Percentiles rank a stretch among this genome's conserved stretches.
phyloP scores from a whole-genome alignment of 805 yeast species.

The Saccharomycopsis sp. region DNA sequence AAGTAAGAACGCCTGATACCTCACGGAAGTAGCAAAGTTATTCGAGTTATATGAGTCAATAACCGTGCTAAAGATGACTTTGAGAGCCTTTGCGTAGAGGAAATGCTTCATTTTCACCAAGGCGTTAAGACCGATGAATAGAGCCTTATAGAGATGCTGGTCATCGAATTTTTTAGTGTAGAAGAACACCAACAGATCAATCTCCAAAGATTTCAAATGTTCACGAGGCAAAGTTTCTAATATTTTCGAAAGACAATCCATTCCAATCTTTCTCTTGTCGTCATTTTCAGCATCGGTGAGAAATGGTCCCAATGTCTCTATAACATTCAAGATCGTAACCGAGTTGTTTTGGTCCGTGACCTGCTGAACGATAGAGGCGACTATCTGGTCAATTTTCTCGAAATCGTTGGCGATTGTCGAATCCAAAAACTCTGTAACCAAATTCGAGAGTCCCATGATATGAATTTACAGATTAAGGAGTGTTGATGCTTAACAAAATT shows the following conservation, averaged over 20 bases:
- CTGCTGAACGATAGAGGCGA: background rate
- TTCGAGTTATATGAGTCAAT: slow-evolving; percentile 45
- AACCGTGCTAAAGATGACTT: slow-evolving; percentile 34
- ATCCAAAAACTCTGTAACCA: background rate
- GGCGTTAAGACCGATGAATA: slow-evolving; percentile 47
- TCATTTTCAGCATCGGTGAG: slow-evolving; percentile 42
- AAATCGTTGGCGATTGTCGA: background rate
- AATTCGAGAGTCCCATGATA: background rate
- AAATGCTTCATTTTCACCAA: slow-evolving; percentile 49
- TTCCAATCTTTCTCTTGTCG: slow-evolving; percentile 33
- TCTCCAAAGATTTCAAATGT: slow-evolving; percentile 37
- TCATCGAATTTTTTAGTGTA: slow-evolving; percentile 53
- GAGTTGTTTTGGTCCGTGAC: slow-evolving; percentile 16
- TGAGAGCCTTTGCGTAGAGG: slow-evolving; percentile 28
- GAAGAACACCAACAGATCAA: slow-evolving; percentile 49
- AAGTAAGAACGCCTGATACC: slow-evolving; percentile 53
- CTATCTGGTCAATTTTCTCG: background rate
- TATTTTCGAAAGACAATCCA: slow-evolving; percentile 36
- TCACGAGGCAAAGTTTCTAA: slow-evolving; percentile 27
- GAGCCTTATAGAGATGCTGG: slow-evolving; percentile 48
- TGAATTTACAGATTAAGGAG: background rate
- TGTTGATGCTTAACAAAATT: too few relatives aligned
- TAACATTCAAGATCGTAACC: slow-evolving; percentile 36
- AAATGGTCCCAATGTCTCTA: slow-evolving; percentile 40
- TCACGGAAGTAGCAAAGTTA: slow-evolving; percentile 51